Evolutionary conservation across 2,329 filamentous ascomycete species (phyloP).

Genomic region (Diaporthe ilicicola): DNA sequence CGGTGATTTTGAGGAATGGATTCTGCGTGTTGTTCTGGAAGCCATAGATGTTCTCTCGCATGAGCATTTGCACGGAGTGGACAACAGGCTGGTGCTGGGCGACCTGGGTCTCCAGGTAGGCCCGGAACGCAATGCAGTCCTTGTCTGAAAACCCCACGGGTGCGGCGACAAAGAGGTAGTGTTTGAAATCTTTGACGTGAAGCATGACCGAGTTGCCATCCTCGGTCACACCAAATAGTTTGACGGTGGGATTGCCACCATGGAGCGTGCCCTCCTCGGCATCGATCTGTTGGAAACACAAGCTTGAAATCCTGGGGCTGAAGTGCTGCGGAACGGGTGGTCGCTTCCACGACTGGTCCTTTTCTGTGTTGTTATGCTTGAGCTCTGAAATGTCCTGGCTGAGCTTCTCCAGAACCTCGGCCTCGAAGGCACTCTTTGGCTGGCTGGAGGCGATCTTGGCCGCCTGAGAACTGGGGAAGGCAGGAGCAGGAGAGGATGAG

Average conservation of each 20-base stretch:
- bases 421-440: slow-evolving; percentile 90
- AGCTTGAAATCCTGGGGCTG: slow-evolving; percentile 66
- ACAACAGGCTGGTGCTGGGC: slow-evolving; percentile 79
- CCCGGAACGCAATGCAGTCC: slow-evolving; percentile 81
- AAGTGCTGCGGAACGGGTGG: slow-evolving; percentile 61
- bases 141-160: slow-evolving; percentile 81
- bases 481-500: slow-evolving; percentile 62
- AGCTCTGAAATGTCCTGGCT: slow-evolving; percentile 90
- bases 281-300: slow-evolving; percentile 97
- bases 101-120: slow-evolving; percentile 81
- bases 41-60: slow-evolving; percentile 91
- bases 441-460: slow-evolving; percentile 77
- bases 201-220: slow-evolving; percentile 90
- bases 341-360: slow-evolving; percentile 89
- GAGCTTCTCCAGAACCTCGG: slow-evolving; percentile 93
- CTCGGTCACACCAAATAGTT: slow-evolving; percentile 90
- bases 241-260: slow-evolving; percentile 80
- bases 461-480: slow-evolving; percentile 70
- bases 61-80: slow-evolving; percentile 80
- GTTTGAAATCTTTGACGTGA: slow-evolving; percentile 94
- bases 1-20: slow-evolving; percentile 92
- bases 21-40: slow-evolving; percentile 94
- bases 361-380: slow-evolving; percentile 88
- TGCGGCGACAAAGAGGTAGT: slow-evolving; percentile 94
- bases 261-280: slow-evolving; percentile 86